Evolutionary conservation across 768 basidiomycete species (phyloP), one percentile per base, ranked within the genome.

Genomic region (Ramaria rubella): DNA sequence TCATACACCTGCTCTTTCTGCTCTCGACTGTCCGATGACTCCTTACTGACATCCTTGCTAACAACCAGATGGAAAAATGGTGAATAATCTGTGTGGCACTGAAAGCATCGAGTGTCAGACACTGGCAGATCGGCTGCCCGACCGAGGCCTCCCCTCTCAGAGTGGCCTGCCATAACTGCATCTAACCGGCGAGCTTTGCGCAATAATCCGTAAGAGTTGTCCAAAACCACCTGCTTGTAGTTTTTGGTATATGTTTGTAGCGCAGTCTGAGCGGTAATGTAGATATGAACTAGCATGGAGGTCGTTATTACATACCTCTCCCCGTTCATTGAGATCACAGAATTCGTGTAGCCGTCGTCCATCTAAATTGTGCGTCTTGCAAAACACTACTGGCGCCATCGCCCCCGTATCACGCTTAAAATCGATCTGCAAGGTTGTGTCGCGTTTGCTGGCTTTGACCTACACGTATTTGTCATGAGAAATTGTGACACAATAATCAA

Each of bases 111-210:
- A 12, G 70, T 72, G 3, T 76, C 70, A 14, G 60, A 58, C 26
- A 68, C 60, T 8, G 61, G 40, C 21, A 19, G 24, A 3, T 56
- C 52, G 3, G 15, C 9, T 46, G 19, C 46, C 48, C 23, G 33
- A 23, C 30, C 30, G 49, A 23, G 9, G 34, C 44, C 23, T 21
- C 63, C 15, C 23, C 3, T 59, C 42, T 34, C 54, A 30, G 24
- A 65, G 31, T 70, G 65, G 60, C 38, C 36, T 34, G 80, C 80
- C 59, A 93, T 73, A 45, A 90, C 75, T 29, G 74, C 72, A 65
- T 97, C 95, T 19, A 97, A 75, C 17, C 92, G 82, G 17, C 82
- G 81, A 7, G 94, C 94, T 70, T 94, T 94, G 50, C 95, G 88
- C 24, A 96, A 79, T 5, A 94, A 78, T 2, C 83, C 88, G 67